A percentile compares a stretch with the other conserved stretches of the same genome.
Conservation (phyloP, 352 stramenopile genomes). For the Pythium chondricola region DNA sequence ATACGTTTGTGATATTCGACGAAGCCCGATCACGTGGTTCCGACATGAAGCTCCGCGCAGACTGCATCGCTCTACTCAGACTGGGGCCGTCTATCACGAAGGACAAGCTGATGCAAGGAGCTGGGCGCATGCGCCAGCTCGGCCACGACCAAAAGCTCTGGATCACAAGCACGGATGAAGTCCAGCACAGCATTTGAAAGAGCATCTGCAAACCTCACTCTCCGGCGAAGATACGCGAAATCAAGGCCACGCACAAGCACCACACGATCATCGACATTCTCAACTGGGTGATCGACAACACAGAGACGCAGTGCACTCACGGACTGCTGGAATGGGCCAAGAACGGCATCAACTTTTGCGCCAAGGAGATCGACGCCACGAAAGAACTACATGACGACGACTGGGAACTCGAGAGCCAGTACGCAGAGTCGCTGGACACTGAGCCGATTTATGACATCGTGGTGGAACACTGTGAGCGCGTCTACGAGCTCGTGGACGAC, state of each 20-base stretch:
- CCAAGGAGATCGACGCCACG: conserved; percentile 16
- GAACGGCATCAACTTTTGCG: conserved; percentile 68
- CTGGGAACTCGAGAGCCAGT: conserved; percentile 26
- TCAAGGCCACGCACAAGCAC: too few relatives aligned
- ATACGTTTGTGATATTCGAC: conserved; percentile 90
- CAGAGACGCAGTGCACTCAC: conserved; percentile 43
- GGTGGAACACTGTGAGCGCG: neutral
- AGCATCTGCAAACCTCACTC: too few relatives aligned
- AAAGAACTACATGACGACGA: conserved; percentile 38
- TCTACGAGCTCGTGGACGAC: neutral
- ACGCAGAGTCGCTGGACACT: neutral
- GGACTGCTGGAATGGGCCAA: conserved; percentile 75
- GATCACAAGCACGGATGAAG: conserved; percentile 60
- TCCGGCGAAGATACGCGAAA: conserved; percentile 24
- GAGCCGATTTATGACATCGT: neutral
- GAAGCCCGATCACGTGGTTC: conserved; percentile 82
- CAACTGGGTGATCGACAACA: conserved; percentile 88
- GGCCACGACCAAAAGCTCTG: conserved; percentile 46
- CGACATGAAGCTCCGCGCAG: conserved; percentile 77
- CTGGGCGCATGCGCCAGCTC: conserved; percentile 80
- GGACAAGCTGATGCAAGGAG: conserved; percentile 92
- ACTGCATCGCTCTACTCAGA: conserved; percentile 74
- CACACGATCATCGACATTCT: too few relatives aligned
- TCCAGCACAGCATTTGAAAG: too few relatives aligned
- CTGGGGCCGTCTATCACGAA: conserved; percentile 84